Conservation (phyloP, 352 stramenopile genomes). For the Globisporangium solare region DNA sequence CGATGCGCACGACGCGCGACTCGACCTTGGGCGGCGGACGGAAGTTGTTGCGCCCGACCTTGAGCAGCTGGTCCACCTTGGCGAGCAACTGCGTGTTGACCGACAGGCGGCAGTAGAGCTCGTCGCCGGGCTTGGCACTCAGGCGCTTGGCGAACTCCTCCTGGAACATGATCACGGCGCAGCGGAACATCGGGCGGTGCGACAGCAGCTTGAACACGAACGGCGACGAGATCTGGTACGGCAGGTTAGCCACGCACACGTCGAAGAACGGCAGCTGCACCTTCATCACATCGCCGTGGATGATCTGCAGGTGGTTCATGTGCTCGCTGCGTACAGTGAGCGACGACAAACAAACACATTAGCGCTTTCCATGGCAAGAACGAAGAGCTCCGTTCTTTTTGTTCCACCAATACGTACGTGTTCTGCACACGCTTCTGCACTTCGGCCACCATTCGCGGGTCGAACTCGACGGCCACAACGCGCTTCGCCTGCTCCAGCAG, state of each 20-base stretch:
- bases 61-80: slow-evolving; percentile 98
- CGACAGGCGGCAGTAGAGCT: slow-evolving; percentile 97
- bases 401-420: slow-evolving; percentile 54
- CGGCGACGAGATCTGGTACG: slow-evolving; percentile 98
- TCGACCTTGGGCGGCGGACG: slow-evolving; percentile 96
- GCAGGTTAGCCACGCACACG: slow-evolving; percentile 98
- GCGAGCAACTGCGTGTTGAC: slow-evolving; percentile 99
- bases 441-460: slow-evolving; percentile 98
- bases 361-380: neutral
- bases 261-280: slow-evolving; percentile 99
- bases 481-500: slow-evolving; percentile 96
- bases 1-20: slow-evolving; percentile 95
- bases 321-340: slow-evolving; percentile 48
- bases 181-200: slow-evolving; percentile 98
- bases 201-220: slow-evolving; percentile 99
- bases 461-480: slow-evolving; percentile 98
- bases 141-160: slow-evolving; percentile 98
- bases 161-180: slow-evolving; percentile 99
- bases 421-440: slow-evolving; percentile 98
- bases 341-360: neutral
- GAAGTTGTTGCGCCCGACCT: slow-evolving; percentile 99
- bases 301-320: slow-evolving; percentile 95
- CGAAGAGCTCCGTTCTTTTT: neutral
- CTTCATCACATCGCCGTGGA: slow-evolving; percentile 99
- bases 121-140: slow-evolving; percentile 95